These are phyloP conservation scores for Proteromonas lacertae DNA, from an alignment of 352 stramenopile genomes.

Conservation along the genomic window DNA sequence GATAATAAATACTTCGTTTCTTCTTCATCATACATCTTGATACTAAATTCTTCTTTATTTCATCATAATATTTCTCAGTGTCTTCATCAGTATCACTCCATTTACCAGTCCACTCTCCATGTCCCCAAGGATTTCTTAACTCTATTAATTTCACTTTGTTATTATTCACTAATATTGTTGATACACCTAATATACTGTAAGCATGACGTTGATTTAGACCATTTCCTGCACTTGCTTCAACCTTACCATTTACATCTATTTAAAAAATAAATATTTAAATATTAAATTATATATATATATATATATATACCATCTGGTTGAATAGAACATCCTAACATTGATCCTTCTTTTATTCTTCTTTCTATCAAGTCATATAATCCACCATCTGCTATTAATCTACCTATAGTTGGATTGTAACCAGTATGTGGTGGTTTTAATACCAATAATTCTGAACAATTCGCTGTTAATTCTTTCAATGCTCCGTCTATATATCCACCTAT, in stretches of 20 bases:
- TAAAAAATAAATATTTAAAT: no score
- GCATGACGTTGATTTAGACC: conserved; percentile 39
- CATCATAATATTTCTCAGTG: conserved; percentile 21
- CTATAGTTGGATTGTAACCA: conserved; percentile 6
- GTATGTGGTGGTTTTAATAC: conserved; percentile 30
- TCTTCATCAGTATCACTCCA: conserved; percentile 16
- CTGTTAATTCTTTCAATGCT: conserved; percentile 39
- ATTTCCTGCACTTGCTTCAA: conserved; percentile 4
- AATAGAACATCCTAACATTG: no score
- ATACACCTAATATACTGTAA: conserved; percentile 33
- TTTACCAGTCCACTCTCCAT: conserved; percentile 19
- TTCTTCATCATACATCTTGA: no score
- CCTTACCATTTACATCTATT: no score
- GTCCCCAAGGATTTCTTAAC: conserved; percentile 47
- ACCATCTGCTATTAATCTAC: conserved; percentile 12
- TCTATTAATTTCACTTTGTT: conserved; percentile 18
- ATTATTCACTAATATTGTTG: conserved; percentile 22
- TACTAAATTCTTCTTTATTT: conserved; percentile 28
- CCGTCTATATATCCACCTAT: conserved; percentile 52
- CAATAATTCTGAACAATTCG: conserved; percentile 33
- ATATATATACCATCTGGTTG: no score
- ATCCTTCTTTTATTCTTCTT: no score
- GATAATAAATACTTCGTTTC: no score
- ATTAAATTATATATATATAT: no score
- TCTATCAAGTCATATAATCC: conserved; percentile 33